Evolutionary conservation across 1,139 yeast genomes (phyloP).

Genomic region (Ogataea hybrid): DNA sequence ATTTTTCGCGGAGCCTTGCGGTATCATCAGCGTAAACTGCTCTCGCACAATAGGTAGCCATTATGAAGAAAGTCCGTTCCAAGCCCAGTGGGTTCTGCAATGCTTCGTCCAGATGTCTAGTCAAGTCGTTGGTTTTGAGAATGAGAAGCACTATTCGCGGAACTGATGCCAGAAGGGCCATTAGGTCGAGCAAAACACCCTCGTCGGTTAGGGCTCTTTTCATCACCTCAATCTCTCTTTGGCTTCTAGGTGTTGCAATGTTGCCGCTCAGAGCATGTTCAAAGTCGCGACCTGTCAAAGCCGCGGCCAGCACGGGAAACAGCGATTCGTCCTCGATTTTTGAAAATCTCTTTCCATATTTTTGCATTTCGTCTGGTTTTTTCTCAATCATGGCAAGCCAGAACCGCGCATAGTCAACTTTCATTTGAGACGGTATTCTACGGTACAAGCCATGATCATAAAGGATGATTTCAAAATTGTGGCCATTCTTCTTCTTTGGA

Average conservation of each 20-base stretch:
- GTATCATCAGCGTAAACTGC: constrained; percentile 69
- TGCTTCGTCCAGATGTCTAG: constrained; percentile 82
- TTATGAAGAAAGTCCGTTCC: constrained; percentile 80
- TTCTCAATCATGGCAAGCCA: constrained; percentile 87
- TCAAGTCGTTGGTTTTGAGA: constrained; percentile 90
- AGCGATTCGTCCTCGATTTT: constrained; percentile 67
- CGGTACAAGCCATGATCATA: constrained; percentile 96
- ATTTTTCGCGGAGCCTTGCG: constrained; percentile 38
- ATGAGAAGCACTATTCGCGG: constrained; percentile 85
- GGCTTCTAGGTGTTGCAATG: constrained; percentile 52
- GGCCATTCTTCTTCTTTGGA: constrained; percentile 39
- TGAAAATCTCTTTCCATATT: constrained; percentile 76
- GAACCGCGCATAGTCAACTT: constrained; percentile 82
- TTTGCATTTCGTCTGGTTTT: constrained; percentile 61
- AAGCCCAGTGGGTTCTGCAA: constrained; percentile 83
- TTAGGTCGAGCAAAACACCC: constrained; percentile 68
- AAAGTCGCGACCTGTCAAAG: constrained; percentile 87
- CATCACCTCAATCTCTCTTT: constrained; percentile 62
- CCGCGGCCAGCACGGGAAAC: constrained; percentile 85
- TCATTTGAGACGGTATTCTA: constrained; percentile 71
- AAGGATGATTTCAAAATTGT: constrained; percentile 84
- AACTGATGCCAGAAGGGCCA: constrained; percentile 74
- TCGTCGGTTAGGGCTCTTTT: constrained; percentile 57
- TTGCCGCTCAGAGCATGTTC: constrained; percentile 73
- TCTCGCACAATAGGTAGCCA: constrained; percentile 86